Conservation (phyloP, 2,329 filamentous ascomycete species). For the Harringtonia lauricola region DNA sequence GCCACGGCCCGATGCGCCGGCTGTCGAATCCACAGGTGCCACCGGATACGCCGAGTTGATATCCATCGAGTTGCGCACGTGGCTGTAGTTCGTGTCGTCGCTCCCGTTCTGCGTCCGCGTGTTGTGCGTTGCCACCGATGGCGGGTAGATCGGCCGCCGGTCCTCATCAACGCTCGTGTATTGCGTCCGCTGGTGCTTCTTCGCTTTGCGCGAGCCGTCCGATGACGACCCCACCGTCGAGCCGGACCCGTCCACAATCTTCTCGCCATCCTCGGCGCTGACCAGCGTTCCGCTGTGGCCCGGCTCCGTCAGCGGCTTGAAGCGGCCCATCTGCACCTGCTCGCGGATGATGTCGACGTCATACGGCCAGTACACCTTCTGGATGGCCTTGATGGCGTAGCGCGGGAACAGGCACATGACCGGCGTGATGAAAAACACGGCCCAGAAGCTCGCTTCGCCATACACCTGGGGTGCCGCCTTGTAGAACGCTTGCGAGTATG, state of each 20-base stretch:
- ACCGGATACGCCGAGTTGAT: conserved; percentile 51
- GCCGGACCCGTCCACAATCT: conserved; percentile 31
- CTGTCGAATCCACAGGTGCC: conserved; percentile 9
- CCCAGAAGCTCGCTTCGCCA: conserved; percentile 76
- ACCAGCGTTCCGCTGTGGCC: conserved; percentile 14
- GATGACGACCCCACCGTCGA: conserved; percentile 31
- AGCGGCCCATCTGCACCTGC: conserved; percentile 74
- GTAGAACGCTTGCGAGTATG: conserved; percentile 52
- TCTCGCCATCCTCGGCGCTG: conserved; percentile 23
- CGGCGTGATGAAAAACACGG: conserved; percentile 65
- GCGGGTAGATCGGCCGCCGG: conserved; percentile 83
- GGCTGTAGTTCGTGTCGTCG: conserved; percentile 73
- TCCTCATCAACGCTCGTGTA: conserved; percentile 71
- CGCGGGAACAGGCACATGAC: conserved; percentile 78
- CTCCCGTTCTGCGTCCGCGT: conserved; percentile 82
- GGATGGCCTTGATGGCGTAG: conserved; percentile 74
- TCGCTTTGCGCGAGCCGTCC: conserved; percentile 39
- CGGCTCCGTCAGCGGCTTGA: conserved; percentile 50
- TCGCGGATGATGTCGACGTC: conserved; percentile 96
- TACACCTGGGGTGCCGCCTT: conserved; percentile 70
- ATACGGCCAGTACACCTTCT: conserved; percentile 88
- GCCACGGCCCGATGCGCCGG: not conserved
- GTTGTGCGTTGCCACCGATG: conserved; percentile 76
- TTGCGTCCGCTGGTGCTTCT: conserved; percentile 39
- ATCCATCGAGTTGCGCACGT: conserved; percentile 18